Evolutionary conservation across 305 asterid species (phyloP).

Genomic region (Caryopteris hybrid): DNA sequence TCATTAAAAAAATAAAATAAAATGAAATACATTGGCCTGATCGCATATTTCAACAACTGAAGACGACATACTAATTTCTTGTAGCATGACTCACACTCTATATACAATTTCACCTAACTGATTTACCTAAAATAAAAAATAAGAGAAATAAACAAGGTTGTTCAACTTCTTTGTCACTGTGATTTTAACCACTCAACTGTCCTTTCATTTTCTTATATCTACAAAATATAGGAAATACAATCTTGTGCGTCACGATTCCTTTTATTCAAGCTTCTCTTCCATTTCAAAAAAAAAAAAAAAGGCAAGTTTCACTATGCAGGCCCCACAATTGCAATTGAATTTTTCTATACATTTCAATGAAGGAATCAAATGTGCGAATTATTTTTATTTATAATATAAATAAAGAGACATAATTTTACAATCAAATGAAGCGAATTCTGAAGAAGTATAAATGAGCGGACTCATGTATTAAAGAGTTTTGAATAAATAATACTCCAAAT

Average conservation of each 20-base stretch:
- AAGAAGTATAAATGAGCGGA: too few species aligned
- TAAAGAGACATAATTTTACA: too few species aligned
- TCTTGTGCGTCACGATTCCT: background rate
- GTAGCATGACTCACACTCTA: background rate
- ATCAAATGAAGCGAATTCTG: too few species aligned
- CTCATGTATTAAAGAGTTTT: too few species aligned
- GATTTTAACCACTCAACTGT: constrained; percentile 32
- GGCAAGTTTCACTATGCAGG: too few species aligned
- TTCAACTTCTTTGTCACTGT: constrained; percentile 27
- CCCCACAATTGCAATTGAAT: too few species aligned
- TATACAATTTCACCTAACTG: constrained; percentile 9
- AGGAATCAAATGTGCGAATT: too few species aligned
- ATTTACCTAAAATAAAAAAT: constrained; percentile 1
- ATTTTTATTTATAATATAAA: too few species aligned
- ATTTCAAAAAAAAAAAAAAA: too few species aligned
- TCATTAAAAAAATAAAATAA: too few species aligned
- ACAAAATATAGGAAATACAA: background rate
- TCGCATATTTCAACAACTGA: background rate
- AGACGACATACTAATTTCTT: constrained; percentile 5
- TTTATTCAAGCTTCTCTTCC: background rate
- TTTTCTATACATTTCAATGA: too few species aligned
- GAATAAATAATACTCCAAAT: too few species aligned
- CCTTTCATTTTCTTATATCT: background rate
- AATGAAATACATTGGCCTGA: background rate
- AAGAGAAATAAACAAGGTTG: constrained; percentile 15